Evolutionary conservation across 805 yeast species (phyloP).

Genomic region (Pichia sporocuriosa): DNA sequence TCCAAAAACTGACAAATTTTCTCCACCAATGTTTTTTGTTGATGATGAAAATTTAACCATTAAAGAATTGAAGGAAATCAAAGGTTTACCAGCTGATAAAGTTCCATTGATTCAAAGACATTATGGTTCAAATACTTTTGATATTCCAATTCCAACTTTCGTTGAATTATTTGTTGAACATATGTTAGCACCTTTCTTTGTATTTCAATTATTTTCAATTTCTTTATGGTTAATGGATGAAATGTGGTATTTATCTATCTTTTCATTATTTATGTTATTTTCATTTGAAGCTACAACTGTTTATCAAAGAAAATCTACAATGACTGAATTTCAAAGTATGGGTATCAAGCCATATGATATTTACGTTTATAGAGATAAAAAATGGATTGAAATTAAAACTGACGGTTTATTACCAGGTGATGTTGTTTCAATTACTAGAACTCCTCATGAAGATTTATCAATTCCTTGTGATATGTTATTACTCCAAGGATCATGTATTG

Average conservation of each 20-base stretch:
- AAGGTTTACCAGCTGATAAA: slow-evolving; percentile 29
- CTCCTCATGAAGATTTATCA: slow-evolving; percentile 78
- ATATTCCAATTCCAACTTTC: slow-evolving; percentile 92
- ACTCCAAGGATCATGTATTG: slow-evolving; percentile 86
- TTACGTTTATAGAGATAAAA: slow-evolving; percentile 59
- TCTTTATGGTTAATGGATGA: slow-evolving; percentile 96
- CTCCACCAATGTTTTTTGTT: slow-evolving; percentile 76
- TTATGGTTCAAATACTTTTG: slow-evolving; percentile 84
- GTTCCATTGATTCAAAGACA: slow-evolving; percentile 39
- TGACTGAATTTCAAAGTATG: slow-evolving; percentile 95
- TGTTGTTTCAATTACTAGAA: slow-evolving; percentile 77
- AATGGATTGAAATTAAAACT: slow-evolving; percentile 68
- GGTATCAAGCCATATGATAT: slow-evolving; percentile 87
- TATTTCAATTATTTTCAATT: slow-evolving; percentile 92
- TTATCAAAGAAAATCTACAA: slow-evolving; percentile 89
- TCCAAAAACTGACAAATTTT: slow-evolving; percentile 43
- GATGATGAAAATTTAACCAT: slow-evolving; percentile 59
- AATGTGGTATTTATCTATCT: slow-evolving; percentile 90
- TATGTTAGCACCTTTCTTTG: slow-evolving; percentile 96
- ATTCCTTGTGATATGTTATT: slow-evolving; percentile 89
- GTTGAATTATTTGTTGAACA: slow-evolving; percentile 89
- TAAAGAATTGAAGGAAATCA: slow-evolving; percentile 43
- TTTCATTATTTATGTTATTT: slow-evolving; percentile 85
- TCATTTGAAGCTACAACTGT: slow-evolving; percentile 93
- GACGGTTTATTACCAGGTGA: slow-evolving; percentile 86